phyloP scores from a whole-genome alignment of 495 filamentous ascomycete species.

The Neurospora sp. region DNA sequence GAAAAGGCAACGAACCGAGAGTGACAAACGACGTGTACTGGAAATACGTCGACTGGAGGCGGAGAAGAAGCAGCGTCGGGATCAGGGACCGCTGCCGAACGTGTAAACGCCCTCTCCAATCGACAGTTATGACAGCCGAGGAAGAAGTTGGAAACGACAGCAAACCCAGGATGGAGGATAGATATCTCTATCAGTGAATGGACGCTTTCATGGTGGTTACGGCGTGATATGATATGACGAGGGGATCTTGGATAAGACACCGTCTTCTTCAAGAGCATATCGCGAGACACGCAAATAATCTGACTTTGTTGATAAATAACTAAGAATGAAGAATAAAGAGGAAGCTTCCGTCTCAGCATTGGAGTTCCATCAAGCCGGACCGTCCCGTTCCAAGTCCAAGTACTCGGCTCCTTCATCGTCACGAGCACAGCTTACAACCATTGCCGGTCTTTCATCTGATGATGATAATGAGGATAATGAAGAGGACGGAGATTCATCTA shows the following conservation, averaged over 20 bases:
- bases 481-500: no score
- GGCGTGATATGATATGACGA: background rate
- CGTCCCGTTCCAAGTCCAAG: no score
- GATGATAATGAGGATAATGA: no score
- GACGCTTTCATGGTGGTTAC: background rate
- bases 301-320: no score
- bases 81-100: background rate
- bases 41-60: background rate
- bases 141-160: background rate
- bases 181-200: background rate
- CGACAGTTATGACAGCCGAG: background rate
- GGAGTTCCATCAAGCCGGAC: no score
- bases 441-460: no score
- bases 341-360: no score
- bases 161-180: background rate
- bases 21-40: background rate
- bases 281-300: no score
- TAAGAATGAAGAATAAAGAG: no score
- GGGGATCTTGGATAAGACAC: background rate
- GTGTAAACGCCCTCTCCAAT: background rate
- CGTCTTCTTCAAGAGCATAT: background rate
- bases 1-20: background rate
- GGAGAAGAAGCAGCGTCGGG: background rate
- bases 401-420: no score
- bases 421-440: no score